Conservation (phyloP, 73 alveolate species). For the Tetrahymena thermophila region DNA sequence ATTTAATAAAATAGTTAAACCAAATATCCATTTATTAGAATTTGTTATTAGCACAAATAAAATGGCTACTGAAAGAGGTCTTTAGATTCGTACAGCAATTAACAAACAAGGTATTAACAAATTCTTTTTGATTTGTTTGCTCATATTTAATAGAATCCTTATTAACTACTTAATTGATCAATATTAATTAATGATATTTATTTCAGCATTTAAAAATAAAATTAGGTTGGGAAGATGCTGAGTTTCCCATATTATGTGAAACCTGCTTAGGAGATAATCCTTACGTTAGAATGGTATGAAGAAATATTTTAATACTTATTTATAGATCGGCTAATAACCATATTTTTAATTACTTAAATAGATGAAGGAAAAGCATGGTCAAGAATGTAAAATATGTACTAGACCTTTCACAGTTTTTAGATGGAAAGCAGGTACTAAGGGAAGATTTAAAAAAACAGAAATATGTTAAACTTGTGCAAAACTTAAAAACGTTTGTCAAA, state of each 20-base stretch:
- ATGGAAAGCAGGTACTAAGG: constrained; percentile 92
- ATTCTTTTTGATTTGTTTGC: neutral
- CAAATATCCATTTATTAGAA: neutral
- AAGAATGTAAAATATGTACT: constrained; percentile 89
- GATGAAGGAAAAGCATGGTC: constrained; percentile 62
- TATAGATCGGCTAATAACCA: neutral
- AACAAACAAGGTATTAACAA: neutral
- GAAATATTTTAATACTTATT: neutral
- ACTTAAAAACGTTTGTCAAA: constrained; percentile 93
- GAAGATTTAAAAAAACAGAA: constrained; percentile 92
- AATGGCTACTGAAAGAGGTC: neutral
- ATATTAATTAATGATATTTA: neutral
- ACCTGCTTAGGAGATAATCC: constrained; percentile 94
- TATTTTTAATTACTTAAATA: neutral
- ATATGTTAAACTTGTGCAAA: constrained; percentile 97
- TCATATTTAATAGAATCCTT: neutral
- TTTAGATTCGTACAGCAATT: neutral
- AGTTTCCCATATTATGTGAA: constrained; percentile 93
- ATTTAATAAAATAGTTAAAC: neutral
- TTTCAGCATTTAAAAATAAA: constrained; percentile 4
- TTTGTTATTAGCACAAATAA: neutral
- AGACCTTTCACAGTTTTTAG: constrained; percentile 96
- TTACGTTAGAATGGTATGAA: constrained; percentile 88
- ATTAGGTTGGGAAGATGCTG: constrained; percentile 94
- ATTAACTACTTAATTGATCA: neutral